These are phyloP conservation scores for Diaporthe eres DNA, from an alignment of 2,329 filamentous ascomycete species.

Conservation along the genomic window DNA sequence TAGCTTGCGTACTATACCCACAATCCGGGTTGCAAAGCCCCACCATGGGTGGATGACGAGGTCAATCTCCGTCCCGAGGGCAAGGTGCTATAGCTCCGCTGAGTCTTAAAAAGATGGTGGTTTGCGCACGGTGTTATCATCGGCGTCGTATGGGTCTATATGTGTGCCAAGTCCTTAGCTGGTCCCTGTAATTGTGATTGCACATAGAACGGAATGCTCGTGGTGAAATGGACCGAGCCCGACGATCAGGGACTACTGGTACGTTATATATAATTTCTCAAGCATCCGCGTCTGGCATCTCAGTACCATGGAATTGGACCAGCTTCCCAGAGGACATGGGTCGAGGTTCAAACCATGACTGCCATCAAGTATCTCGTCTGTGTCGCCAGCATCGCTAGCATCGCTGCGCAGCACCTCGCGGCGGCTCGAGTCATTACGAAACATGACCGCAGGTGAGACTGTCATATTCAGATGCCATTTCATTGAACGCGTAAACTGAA, in stretches of 20 bases:
- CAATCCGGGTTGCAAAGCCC: not conserved
- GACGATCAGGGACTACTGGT: not conserved
- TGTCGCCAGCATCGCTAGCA: constrained; percentile 1
- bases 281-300: not conserved
- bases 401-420: constrained; percentile 4
- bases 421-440: not conserved
- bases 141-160: not conserved
- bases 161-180: constrained; percentile 3
- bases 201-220: constrained; percentile 11
- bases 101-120: not conserved
- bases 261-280: not conserved
- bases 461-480: not conserved
- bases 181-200: not conserved
- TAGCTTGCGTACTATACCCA: constrained; percentile 2
- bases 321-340: not conserved
- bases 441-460: not conserved
- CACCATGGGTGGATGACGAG: not conserved
- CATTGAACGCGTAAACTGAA: not conserved
- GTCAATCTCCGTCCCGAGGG: not conserved
- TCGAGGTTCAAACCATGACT: not conserved
- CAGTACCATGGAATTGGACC: not conserved
- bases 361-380: constrained; percentile 7
- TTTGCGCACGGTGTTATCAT: constrained; percentile 9
- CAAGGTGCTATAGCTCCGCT: not conserved
- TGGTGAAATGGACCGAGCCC: constrained; percentile 9